Evolutionary conservation across 2,329 filamentous ascomycete genomes (phyloP).

Genomic region (Onygena corvina): DNA sequence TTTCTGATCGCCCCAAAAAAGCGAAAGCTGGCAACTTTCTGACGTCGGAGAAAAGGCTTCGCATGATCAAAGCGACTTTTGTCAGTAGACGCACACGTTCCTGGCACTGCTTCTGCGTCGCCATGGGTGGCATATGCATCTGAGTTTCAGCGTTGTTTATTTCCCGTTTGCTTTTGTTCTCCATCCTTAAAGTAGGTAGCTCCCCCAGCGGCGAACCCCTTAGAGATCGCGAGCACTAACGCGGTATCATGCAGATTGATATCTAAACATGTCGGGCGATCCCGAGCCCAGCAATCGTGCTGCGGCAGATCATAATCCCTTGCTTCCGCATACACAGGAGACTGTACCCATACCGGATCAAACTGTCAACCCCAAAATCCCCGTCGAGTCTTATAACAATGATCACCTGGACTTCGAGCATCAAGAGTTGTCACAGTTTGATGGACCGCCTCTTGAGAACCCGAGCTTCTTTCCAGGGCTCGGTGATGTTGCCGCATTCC

Average conservation of each 20-base stretch:
- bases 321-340: neutral
- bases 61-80: neutral
- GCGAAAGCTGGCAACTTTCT: conserved; percentile 4
- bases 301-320: neutral
- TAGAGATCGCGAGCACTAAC: neutral
- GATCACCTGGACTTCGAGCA: neutral
- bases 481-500: neutral
- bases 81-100: neutral
- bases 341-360: neutral
- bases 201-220: neutral
- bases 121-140: conserved; percentile 6
- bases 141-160: conserved; percentile 4
- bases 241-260: neutral
- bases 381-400: neutral
- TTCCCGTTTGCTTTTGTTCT: neutral
- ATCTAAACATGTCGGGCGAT: conserved; percentile 1
- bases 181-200: neutral
- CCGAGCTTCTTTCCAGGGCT: neutral
- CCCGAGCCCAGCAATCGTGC: neutral
- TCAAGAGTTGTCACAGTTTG: neutral
- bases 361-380: neutral
- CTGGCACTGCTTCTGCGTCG: neutral
- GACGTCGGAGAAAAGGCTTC: neutral
- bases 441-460: neutral
- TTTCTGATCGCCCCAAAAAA: neutral